Conservation (phyloP, 257 asterid genomes). For the Echium plantagineum region DNA sequence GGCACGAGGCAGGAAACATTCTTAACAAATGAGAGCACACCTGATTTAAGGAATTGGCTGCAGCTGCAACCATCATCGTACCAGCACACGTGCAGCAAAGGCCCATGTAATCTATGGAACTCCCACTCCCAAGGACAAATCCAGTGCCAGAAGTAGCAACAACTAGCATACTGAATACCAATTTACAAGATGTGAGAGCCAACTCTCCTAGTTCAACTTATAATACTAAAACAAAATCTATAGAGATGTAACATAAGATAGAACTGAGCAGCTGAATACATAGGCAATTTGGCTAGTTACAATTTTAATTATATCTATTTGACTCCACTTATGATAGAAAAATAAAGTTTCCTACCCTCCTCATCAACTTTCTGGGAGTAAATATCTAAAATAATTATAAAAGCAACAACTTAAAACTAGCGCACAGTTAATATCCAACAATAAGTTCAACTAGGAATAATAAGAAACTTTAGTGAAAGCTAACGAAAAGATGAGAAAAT, state of each 20-base stretch:
- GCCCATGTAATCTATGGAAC: constrained; percentile 68
- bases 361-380: too few species aligned
- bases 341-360: neutral
- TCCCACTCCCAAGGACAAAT: constrained; percentile 80
- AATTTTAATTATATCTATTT: too few species aligned
- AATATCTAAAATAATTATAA: neutral
- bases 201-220: neutral
- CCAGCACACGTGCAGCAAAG: constrained; percentile 92
- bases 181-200: neutral
- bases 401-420: neutral
- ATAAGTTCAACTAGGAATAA: neutral
- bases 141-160: constrained; percentile 99
- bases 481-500: too few species aligned
- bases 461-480: neutral
- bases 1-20: neutral
- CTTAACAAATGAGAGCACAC: constrained; percentile 6
- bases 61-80: constrained; percentile 98
- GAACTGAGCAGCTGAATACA: neutral
- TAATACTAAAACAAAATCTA: neutral
- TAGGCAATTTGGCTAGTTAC: too few species aligned
- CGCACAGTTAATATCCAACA: neutral
- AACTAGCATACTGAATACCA: constrained; percentile 67
- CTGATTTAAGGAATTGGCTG: constrained; percentile 92
- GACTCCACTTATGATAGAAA: neutral
- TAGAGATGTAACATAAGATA: neutral